phyloP scores from a whole-genome alignment of 345 rosid genomes.

The Acer yangbiense region DNA sequence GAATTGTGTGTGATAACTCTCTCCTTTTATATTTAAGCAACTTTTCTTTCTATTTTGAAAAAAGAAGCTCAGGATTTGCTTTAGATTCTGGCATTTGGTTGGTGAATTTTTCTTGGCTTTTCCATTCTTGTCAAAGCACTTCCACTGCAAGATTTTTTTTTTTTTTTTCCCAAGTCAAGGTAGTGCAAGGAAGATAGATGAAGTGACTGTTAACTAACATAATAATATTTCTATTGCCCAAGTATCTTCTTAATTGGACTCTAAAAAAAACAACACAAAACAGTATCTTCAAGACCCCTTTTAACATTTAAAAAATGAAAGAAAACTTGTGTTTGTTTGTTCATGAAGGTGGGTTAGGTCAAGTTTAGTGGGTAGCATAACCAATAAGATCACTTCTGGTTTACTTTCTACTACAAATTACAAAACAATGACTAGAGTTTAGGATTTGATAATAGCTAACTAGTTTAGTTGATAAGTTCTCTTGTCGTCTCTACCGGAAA shows the following conservation, averaged over 20 bases:
- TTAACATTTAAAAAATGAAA: not conserved
- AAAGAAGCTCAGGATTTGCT: conserved; percentile 15
- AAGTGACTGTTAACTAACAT: conserved; percentile 23
- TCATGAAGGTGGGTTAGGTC: conserved; percentile 15
- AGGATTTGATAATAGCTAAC: not conserved
- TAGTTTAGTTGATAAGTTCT: not conserved
- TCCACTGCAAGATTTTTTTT: conserved; percentile 14
- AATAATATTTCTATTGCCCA: not conserved
- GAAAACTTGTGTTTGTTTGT: not conserved
- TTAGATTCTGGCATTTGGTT: conserved; percentile 19
- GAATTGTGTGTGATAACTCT: not conserved
- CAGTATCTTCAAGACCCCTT: not conserved
- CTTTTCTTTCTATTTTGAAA: not conserved
- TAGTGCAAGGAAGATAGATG: conserved; percentile 6
- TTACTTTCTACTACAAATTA: not conserved
- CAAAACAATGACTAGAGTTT: not conserved
- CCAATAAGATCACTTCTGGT: conserved; percentile 1
- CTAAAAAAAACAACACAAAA: not conserved
- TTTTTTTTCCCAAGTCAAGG: conserved; percentile 12
- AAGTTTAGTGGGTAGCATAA: conserved; percentile 8
- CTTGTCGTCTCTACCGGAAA: not conserved
- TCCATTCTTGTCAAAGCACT: conserved; percentile 23
- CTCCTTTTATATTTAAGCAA: conserved; percentile 3
- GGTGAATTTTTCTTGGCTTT: conserved; percentile 11
- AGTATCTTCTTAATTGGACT: not conserved